These are phyloP conservation scores for Globisporangium cystogenes DNA, from an alignment of 352 stramenopile species.

Conservation along the genomic window DNA sequence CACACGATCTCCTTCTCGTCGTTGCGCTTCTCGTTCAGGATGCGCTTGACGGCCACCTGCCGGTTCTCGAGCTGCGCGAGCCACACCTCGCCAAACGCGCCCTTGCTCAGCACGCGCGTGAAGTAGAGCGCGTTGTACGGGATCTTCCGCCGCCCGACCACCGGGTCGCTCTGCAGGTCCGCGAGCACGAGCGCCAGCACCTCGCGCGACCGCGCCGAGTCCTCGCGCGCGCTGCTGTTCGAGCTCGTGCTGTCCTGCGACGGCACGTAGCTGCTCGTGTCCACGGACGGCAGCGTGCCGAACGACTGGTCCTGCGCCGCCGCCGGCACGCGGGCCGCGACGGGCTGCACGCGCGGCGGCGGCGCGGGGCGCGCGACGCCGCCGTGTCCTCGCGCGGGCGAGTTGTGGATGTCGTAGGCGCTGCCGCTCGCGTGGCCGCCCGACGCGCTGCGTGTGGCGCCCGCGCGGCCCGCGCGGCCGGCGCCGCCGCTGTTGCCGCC, in stretches of 20 bases:
- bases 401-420: constrained; percentile 17
- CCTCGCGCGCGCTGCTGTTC: constrained; percentile 10
- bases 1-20: constrained; percentile 83
- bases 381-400: constrained; percentile 3
- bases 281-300: constrained; percentile 4
- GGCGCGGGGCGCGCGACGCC: constrained; percentile 1
- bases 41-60: constrained; percentile 79
- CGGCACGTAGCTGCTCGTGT: constrained; percentile 12
- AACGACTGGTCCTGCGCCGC: constrained; percentile 2
- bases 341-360: background rate
- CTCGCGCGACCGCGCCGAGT: constrained; percentile 34
- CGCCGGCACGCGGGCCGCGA: background rate
- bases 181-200: constrained; percentile 53
- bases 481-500: constrained; percentile 1
- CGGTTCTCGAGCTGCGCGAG: constrained; percentile 72
- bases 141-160: constrained; percentile 45
- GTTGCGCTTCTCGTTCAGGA: constrained; percentile 76
- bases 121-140: constrained; percentile 75
- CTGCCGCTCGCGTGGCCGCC: background rate
- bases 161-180: constrained; percentile 60
- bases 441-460: background rate
- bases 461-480: background rate
- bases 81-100: constrained; percentile 86
- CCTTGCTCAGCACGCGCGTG: constrained; percentile 77
- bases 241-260: constrained; percentile 9